Conservation (phyloP, 1,139 yeast genomes). For the Pichia sp. region DNA sequence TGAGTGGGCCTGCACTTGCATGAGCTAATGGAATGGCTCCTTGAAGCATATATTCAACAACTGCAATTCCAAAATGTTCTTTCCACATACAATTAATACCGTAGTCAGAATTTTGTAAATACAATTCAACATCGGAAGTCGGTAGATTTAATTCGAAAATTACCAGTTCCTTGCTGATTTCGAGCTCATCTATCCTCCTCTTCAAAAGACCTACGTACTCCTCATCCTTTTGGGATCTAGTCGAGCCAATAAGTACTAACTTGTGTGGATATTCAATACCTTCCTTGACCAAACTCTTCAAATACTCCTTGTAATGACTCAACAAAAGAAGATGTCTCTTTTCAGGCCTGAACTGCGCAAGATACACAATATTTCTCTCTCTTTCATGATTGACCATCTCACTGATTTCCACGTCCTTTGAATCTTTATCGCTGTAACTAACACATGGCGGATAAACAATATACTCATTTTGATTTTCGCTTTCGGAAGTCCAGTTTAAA, state of each 20-base stretch:
- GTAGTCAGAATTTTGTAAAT: slow-evolving; percentile 51
- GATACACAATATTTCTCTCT: slow-evolving; percentile 54
- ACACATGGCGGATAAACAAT: slow-evolving; percentile 58
- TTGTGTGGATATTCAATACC: slow-evolving; percentile 24
- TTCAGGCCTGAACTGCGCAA: slow-evolving; percentile 95
- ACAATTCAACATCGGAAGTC: slow-evolving; percentile 50
- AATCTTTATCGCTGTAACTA: slow-evolving; percentile 6
- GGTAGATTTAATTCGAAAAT: slow-evolving; percentile 72
- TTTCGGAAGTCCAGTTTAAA: slow-evolving; percentile 34
- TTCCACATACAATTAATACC: slow-evolving; percentile 99
- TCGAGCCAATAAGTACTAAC: slow-evolving; percentile 75
- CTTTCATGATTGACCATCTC: slow-evolving; percentile 9
- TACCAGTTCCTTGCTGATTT: slow-evolving; percentile 38
- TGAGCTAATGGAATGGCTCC: slow-evolving; percentile 88
- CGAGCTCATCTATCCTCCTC: slow-evolving; percentile 36
- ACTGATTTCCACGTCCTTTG: slow-evolving; percentile 15
- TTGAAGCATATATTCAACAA: slow-evolving; percentile 84
- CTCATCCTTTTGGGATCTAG: slow-evolving; percentile 63
- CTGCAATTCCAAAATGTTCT: slow-evolving; percentile 97
- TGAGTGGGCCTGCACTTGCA: slow-evolving; percentile 89
- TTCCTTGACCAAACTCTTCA: slow-evolving; percentile 9
- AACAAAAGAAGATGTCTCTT: slow-evolving; percentile 77
- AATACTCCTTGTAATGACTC: slow-evolving; percentile 50
- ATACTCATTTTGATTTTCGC: slow-evolving; percentile 17
- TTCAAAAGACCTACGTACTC: slow-evolving; percentile 45